Base-by-base conservation (phyloP, 176 grass and related monocot species). In the Raddia guianensis region DNA sequence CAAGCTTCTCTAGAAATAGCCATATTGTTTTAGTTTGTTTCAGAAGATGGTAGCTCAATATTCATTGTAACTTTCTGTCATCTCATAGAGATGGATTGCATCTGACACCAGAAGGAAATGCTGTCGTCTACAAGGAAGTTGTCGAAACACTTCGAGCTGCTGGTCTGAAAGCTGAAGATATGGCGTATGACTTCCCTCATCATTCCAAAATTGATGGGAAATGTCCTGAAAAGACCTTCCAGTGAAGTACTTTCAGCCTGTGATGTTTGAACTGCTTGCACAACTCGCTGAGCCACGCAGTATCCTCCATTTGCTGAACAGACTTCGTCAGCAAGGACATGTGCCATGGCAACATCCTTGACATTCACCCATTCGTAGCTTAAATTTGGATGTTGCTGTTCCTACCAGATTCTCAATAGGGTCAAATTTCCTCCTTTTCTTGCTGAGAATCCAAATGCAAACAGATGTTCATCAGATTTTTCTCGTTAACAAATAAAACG, bases 31-130 rank as follows among this genome's bases (percentile, higher is more conserved):
- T 84, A 62, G 11, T 32, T 49, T 60, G 40, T n/a, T 75, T 53
- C 12, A 47, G 4, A 82, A 46, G 16, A 5, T 60, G 37, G 63
- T 18, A 73, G 27, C 5, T 16, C 6, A 6, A 11, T 56, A 32
- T 73, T 12, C 3, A 42, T 78, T 59, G 34, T 10, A 35, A 21
- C 14, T 75, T 81, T 86, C 34, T 62, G 9, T 77, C 20, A 34
- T 83, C 56, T 91, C 63, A 0, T 77, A 97, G 94, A 49, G 94
- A 97, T n/a, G 94, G 91, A 19, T 78, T 94, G 49, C 89, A 97
- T 62, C 82, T 97, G 62, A 97, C 91, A 61, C 71, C 63, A 51
- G 87, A 92, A 88, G 91, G 94, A 73, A 94, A 97, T 45, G 63
- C 69, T 37, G 63, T 97, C 77, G 89, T 97, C 34, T 79, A 92